Evolutionary conservation across 805 yeast species (phyloP), one percentile per base, ranked within the genome.

Genomic region (Sugiyamaella marilandica): DNA sequence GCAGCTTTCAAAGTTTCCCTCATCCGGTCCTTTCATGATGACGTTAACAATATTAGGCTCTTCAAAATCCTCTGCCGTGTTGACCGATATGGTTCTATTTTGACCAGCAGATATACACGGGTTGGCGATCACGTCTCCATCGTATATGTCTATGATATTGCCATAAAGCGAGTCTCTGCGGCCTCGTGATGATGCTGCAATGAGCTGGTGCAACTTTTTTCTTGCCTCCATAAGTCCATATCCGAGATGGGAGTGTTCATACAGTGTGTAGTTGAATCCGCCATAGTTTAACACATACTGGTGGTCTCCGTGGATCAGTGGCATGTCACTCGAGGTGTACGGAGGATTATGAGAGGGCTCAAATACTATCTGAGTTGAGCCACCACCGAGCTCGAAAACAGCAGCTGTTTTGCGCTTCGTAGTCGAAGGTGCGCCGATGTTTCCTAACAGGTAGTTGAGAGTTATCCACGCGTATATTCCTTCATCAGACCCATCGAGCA

Each of bases 391-490:
- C 70, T 92, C 99, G 63, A 94, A 92, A 10, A 92, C 95, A 18
- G 97, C 98, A 50, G 95, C 95, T 8, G 98, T 94, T 26, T 8
- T 49, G 37, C 13, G 19, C 24, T 16, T 47, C 35, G 66, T 83
- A 83, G 41, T 79, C n/a, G 16, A n/a, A 35, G 70, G 68, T 13
- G 75, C 67, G 13, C 97, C 97, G 66, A 92, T 89, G 73, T 91
- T 92, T 41, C 96, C 97, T 62, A 92, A 76, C 57, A 92, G 74
- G 68, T 84, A 94, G 72, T 92, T 92, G 45, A 96, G 83, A 19
- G 98, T 91, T 67, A 94, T 85, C 99, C 99, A 92, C 0, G 98
- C 98, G 65, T 81, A 94, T 10, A 92, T 96, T 68, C 98, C 99
- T 75, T 94, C 98, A 60, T 90, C 95, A 55, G 82, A 84, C 59